Evolutionary conservation across 225 moss, liverwort and hornwort genomes (phyloP), one percentile per base, ranked within the genome.

Genomic region (Polytrichum commune): DNA sequence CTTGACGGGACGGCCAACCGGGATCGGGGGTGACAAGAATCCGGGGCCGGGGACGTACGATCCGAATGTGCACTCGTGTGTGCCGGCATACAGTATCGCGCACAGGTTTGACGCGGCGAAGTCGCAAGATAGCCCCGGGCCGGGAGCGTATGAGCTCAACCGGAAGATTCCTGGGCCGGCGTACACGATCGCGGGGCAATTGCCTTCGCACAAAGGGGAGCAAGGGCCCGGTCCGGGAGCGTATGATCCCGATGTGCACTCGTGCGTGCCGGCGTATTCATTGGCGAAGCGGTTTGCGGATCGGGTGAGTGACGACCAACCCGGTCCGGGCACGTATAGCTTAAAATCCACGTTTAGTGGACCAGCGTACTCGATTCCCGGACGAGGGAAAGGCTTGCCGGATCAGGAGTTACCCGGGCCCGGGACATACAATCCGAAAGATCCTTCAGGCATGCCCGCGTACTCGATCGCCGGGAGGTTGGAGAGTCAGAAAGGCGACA

Each of bases 11-110:
- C 70, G 84, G 26, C 53, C 75, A 3, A 54, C 3, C 13, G 5
- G 38, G 54, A 2, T 75, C 24, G 54, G 58, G 7, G 7, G 16
- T 1, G 82, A 86, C 27, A 87, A 86, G 61, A 84, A 78, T 5
- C 90, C 89, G 1, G 89, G 95, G 0, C 89, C 89, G 0, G 87
- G 89, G 55, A 18, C 85, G 0, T 95, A 95, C 4, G 73, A 73
- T 6, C 81, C 78, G 0, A 24, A 76, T 1, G 77, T 71, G 0
- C 76, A 90, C 29, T 88, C 77, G 7, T 88, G 86, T 19, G 85
- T 88, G 2, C 84, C 82, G 0, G 69, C 90, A 7, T 92, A 60
- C 8, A 88, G 82, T 24, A 83, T 90, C 18, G 84, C 86, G 0
- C 82, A 84, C 61, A 69, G 75, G 13, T 23, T 69, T 19, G 26